Evolutionary conservation across 116 monocot genomes (phyloP).

Genomic region (Phalaenopsis hybrid): DNA sequence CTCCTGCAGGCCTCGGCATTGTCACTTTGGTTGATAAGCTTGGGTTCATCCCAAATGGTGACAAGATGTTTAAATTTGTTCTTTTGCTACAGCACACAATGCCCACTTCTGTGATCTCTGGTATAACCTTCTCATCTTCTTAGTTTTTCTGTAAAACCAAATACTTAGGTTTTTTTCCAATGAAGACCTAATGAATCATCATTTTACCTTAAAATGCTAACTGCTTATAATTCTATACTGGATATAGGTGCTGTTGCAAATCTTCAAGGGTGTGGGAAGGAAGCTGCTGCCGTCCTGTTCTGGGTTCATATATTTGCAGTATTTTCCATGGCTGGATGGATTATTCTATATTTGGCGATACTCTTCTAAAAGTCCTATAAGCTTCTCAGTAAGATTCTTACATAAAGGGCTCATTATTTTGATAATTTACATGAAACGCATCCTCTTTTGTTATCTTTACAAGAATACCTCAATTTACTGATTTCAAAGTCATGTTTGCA

Average conservation of each 20-base stretch:
- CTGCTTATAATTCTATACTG: neutral
- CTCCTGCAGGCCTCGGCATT: conserved; percentile 59
- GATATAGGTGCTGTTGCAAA: conserved; percentile 68
- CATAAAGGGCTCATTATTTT: neutral
- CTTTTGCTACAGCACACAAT: conserved; percentile 85
- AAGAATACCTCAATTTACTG: neutral
- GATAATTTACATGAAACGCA: neutral
- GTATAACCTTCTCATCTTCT: conserved; percentile 14
- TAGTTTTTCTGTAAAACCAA: neutral
- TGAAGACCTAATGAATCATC: neutral
- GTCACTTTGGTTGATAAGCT: conserved; percentile 71
- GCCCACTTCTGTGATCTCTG: conserved; percentile 84
- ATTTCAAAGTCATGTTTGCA: neutral
- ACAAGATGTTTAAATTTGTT: conserved; percentile 84
- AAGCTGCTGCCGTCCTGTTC: conserved; percentile 77
- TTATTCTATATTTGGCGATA: conserved; percentile 58
- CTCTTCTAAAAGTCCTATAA: conserved; percentile 38
- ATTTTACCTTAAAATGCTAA: neutral
- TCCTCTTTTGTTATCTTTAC: too few relatives aligned
- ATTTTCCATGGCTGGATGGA: conserved; percentile 93
- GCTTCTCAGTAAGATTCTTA: neutral
- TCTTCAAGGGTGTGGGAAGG: conserved; percentile 82
- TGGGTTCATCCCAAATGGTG: conserved; percentile 58
- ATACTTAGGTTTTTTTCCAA: neutral
- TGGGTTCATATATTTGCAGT: conserved; percentile 98